Evolutionary conservation across 352 stramenopile genomes (phyloP).

Genomic region (Phytophthora kernoviae): DNA sequence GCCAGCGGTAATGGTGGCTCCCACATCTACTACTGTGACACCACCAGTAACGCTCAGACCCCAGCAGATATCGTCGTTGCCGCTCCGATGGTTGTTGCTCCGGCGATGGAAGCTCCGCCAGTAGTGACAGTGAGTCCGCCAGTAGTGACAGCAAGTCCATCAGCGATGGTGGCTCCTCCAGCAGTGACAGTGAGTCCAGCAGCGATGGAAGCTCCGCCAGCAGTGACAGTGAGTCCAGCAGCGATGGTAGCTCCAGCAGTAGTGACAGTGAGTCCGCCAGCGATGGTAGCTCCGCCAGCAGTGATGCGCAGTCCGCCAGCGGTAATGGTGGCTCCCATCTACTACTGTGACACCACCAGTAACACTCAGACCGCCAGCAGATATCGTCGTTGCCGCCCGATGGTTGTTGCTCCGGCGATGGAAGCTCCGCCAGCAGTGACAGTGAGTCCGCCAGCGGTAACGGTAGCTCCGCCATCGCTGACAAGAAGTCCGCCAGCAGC

Average conservation of each 20-base stretch:
- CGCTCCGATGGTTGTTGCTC: background rate
- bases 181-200: conserved; percentile 26
- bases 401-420: too few relatives aligned
- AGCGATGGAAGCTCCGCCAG: conserved; percentile 38
- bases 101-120: conserved; percentile 9
- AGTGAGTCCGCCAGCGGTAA: conserved; percentile 24
- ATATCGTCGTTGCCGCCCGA: too few relatives aligned
- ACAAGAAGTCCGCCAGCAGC: conserved; percentile 16
- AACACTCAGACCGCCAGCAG: conserved; percentile 35
- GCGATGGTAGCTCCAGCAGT: conserved; percentile 1
- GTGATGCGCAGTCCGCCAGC: conserved; percentile 43
- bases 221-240: conserved; percentile 28
- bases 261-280: background rate
- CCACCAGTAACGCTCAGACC: conserved; percentile 1
- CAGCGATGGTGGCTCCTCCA: conserved; percentile 29
- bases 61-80: background rate
- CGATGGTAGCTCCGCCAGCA: conserved; percentile 21
- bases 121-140: conserved; percentile 6
- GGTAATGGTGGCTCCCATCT: too few relatives aligned
- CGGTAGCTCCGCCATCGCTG: conserved; percentile 20
- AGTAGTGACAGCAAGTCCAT: too few relatives aligned
- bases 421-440: conserved; percentile 24
- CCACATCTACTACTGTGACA: background rate
- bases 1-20: conserved; percentile 10
- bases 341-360: conserved; percentile 32